A percentile compares a stretch with the other conserved stretches of the same genome.
phyloP scores from a whole-genome alignment of 2,329 filamentous ascomycete species.

The Verruconis gallopava region DNA sequence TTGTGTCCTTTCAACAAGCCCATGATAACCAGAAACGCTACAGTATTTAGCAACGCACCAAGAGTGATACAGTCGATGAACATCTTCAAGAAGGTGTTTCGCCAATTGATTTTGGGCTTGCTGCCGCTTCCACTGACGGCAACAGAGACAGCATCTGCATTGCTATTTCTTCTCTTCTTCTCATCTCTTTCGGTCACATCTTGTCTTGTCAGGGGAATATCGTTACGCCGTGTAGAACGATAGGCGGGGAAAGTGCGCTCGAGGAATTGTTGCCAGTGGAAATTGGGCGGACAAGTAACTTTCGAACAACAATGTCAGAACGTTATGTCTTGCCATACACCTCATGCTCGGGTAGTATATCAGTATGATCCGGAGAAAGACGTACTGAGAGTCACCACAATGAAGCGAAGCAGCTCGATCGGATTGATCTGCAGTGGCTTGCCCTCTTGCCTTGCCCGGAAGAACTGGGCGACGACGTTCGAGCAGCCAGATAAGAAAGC shows the following conservation, averaged over 20 bases:
- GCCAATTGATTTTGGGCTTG: slow-evolving; percentile 32
- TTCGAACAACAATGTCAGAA: too few relatives aligned
- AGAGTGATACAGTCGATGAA: slow-evolving; percentile 52
- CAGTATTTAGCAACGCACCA: slow-evolving; percentile 51
- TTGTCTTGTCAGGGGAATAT: slow-evolving; percentile 24
- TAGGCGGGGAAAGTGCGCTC: slow-evolving; percentile 59
- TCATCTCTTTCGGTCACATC: slow-evolving; percentile 13
- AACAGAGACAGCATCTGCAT: not conserved
- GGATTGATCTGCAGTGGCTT: not conserved
- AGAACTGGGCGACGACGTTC: slow-evolving; percentile 57
- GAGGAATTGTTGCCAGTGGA: slow-evolving; percentile 71
- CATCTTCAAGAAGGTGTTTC: slow-evolving; percentile 55
- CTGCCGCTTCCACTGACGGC: slow-evolving; percentile 16
- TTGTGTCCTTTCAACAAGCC: slow-evolving; percentile 33
- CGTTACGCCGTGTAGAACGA: not conserved
- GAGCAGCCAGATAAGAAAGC: slow-evolving; percentile 52
- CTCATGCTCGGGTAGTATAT: too few relatives aligned
- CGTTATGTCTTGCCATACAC: too few relatives aligned
- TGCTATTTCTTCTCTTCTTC: slow-evolving; percentile 14
- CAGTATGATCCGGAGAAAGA: too few relatives aligned
- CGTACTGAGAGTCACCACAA: not conserved
- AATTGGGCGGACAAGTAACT: slow-evolving; percentile 41
- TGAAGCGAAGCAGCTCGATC: not conserved
- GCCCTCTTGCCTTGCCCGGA: not conserved
- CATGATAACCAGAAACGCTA: slow-evolving; percentile 49